Conservation (phyloP, 202 grass and related monocot species). For the Panicum hallii region DNA sequence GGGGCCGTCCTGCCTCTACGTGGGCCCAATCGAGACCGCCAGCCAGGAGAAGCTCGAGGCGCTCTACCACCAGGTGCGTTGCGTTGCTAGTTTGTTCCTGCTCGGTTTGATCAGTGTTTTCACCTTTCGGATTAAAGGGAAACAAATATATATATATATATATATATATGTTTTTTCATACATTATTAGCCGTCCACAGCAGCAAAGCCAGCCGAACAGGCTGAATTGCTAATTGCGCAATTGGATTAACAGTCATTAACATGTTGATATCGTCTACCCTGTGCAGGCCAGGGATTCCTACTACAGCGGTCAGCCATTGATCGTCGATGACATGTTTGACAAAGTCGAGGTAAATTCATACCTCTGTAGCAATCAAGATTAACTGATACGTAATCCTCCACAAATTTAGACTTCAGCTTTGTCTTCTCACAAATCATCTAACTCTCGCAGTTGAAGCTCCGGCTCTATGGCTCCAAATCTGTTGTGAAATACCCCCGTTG, state of each 20-base stretch:
- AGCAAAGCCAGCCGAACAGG: not conserved
- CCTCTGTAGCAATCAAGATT: too few relatives aligned
- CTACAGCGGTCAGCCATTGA: constrained; percentile 90
- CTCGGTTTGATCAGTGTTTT: not conserved
- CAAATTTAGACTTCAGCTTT: too few relatives aligned
- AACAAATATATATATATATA: not conserved
- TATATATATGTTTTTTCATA: not conserved
- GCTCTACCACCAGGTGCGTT: constrained; percentile 75
- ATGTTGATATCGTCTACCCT: not conserved
- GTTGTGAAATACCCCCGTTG: constrained; percentile 95
- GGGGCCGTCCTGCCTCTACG: constrained; percentile 91
- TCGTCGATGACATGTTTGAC: constrained; percentile 96
- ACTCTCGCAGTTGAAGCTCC: constrained; percentile 72
- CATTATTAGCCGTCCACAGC: not conserved
- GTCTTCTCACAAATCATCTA: not conserved
- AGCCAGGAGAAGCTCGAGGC: constrained; percentile 98
- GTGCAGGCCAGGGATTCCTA: constrained; percentile 86
- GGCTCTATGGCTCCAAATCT: constrained; percentile 84
- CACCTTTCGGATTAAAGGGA: not conserved
- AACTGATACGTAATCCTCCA: too few relatives aligned
- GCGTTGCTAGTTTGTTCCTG: not conserved
- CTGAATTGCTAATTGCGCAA: not conserved
- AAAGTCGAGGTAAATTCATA: constrained; percentile 77
- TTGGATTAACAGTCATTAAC: not conserved
- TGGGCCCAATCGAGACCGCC: constrained; percentile 92